phyloP scores from a whole-genome alignment of 371 early-diverging fungal species.

The Sporodiniella umbellata region DNA sequence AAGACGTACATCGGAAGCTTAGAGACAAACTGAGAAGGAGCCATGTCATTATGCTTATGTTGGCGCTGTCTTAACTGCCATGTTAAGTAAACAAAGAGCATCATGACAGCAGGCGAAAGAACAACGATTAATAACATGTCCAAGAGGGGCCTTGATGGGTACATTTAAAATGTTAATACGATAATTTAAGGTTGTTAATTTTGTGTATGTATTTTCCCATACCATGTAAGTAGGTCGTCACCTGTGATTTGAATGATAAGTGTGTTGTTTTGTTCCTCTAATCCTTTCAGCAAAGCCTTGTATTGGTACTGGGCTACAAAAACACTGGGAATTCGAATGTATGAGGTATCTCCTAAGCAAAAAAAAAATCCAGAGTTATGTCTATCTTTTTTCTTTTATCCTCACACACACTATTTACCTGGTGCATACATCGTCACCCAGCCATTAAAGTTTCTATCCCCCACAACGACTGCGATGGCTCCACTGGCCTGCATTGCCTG shows the following conservation, averaged over 20 bases:
- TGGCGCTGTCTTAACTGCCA: slow-evolving; percentile 75
- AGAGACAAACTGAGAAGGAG: slow-evolving; percentile 69
- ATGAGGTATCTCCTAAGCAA: slow-evolving; percentile 67
- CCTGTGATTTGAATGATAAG: slow-evolving; percentile 43
- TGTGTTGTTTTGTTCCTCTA: slow-evolving; percentile 23
- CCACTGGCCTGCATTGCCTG: slow-evolving; percentile 85
- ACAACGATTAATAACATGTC: slow-evolving; percentile 73
- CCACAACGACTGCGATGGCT: slow-evolving; percentile 87
- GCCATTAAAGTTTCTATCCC: slow-evolving; percentile 70
- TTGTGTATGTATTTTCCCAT: no score
- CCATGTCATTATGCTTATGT: slow-evolving; percentile 67
- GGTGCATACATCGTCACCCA: slow-evolving; percentile 92
- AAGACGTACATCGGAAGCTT: slow-evolving; percentile 69
- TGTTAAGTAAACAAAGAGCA: slow-evolving; percentile 70
- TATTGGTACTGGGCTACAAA: slow-evolving; percentile 76
- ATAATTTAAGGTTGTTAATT: no score
- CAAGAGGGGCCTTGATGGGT: slow-evolving; percentile 50
- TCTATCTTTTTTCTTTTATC: no score
- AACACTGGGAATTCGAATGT: slow-evolving; percentile 75
- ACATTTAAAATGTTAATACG: no score
- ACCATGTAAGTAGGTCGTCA: slow-evolving; percentile 48
- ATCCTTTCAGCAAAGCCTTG: slow-evolving; percentile 43
- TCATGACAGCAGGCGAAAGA: slow-evolving; percentile 72
- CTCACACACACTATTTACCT: slow-evolving; percentile 46
- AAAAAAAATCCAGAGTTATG: no score